Conservation (phyloP, 2,329 filamentous ascomycete species). For the Ceratocystis huliohia region DNA sequence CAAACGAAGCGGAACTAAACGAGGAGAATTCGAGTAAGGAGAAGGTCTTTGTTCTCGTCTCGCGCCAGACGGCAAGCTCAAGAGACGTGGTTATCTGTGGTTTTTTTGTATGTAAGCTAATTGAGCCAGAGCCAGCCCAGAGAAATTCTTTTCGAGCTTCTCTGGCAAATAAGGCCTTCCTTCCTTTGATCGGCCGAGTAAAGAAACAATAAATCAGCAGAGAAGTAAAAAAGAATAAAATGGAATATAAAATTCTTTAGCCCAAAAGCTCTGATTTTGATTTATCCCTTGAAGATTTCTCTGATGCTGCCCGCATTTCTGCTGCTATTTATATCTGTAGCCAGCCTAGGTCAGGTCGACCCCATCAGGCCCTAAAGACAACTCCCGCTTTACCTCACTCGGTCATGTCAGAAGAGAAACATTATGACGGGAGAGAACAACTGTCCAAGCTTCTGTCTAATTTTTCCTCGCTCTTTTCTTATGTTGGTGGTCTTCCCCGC, state of each 20-base stretch:
- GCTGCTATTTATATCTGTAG: not conserved
- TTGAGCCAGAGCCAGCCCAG: not conserved
- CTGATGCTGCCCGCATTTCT: not conserved
- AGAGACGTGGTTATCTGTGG: not conserved
- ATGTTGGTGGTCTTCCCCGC: not conserved
- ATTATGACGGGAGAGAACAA: not conserved
- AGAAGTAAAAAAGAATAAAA: not conserved
- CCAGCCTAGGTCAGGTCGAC: not conserved
- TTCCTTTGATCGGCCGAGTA: constrained; percentile 4
- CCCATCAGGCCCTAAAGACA: not conserved
- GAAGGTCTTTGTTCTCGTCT: not conserved
- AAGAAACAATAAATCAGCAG: not conserved
- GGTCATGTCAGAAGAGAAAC: constrained; percentile 9
- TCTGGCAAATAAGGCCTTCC: not conserved
- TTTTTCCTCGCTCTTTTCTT: not conserved
- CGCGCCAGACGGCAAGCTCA: not conserved
- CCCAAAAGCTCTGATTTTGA: not conserved
- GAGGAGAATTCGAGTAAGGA: not conserved
- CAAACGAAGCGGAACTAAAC: not conserved
- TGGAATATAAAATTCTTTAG: not conserved
- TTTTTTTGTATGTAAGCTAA: not conserved
- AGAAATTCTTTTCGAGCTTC: constrained; percentile 10
- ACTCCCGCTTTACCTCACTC: constrained; percentile 5
- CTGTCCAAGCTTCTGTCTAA: constrained; percentile 5
- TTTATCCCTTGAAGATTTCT: constrained; percentile 8